These are phyloP conservation scores for Pyrus communis DNA, from an alignment of 306 rosid genomes.

Conservation along the genomic window DNA sequence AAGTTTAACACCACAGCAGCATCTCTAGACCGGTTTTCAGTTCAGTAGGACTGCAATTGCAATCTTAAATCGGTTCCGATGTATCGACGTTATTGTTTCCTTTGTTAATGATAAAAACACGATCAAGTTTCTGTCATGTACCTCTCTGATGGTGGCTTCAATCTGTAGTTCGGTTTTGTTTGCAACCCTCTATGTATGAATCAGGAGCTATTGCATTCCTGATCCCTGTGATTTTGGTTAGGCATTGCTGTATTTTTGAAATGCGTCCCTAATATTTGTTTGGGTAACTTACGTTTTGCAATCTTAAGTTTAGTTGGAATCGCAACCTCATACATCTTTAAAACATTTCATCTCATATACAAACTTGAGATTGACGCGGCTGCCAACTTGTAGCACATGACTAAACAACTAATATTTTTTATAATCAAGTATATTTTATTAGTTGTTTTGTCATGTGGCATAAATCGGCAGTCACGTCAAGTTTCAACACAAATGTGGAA, in stretches of 20 bases:
- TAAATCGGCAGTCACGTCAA: no score
- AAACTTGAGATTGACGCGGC: no score
- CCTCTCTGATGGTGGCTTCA: neutral
- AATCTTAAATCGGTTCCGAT: neutral
- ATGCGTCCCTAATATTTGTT: neutral
- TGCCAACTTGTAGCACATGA: no score
- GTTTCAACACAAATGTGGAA: no score
- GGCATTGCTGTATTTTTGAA: neutral
- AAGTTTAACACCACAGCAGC: neutral
- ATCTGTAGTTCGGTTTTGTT: neutral
- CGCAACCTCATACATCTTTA: no score
- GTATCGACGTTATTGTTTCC: neutral
- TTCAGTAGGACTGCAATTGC: neutral
- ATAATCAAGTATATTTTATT: no score
- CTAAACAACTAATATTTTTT: no score
- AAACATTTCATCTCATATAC: no score
- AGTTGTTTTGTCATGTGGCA: no score
- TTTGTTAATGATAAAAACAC: neutral
- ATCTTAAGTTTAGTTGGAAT: no score
- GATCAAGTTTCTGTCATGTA: neutral
- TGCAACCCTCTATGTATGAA: neutral
- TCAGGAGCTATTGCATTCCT: no score
- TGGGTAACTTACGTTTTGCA: no score
- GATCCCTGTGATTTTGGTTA: neutral
- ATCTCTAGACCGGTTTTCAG: neutral